Conservation (phyloP, 73 alveolate species). For the Stentor coeruleus region DNA sequence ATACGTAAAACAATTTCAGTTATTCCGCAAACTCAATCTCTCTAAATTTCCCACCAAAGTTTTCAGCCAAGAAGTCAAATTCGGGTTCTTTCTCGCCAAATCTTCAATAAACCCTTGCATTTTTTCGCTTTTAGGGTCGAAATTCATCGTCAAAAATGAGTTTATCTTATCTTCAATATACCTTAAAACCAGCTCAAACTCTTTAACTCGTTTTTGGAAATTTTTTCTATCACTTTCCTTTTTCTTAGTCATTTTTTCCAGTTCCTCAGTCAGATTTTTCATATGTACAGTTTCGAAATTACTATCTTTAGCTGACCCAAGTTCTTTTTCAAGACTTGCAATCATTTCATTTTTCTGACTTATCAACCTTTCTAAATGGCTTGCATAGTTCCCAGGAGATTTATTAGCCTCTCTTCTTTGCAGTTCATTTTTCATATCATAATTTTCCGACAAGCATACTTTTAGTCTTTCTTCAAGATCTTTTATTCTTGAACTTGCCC, state of each 20-base stretch:
- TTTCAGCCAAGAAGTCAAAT: neutral
- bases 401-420: too few species aligned
- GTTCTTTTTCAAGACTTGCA: neutral
- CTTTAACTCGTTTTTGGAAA: slow-evolving; percentile 27
- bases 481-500: too few species aligned
- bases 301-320: neutral
- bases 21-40: too few species aligned
- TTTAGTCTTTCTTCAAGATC: too few species aligned
- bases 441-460: too few species aligned
- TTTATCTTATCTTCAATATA: slow-evolving; percentile 24
- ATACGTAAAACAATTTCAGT: too few species aligned
- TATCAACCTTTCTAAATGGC: neutral
- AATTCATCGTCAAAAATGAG: neutral
- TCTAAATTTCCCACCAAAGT: neutral
- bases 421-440: too few species aligned
- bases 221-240: slow-evolving; percentile 20
- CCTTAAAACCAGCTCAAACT: slow-evolving; percentile 24
- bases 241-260: slow-evolving; percentile 14
- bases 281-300: too few species aligned
- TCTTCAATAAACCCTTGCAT: neutral
- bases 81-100: neutral
- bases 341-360: neutral
- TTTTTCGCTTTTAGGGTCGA: neutral
- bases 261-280: too few species aligned
- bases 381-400: too few species aligned